A percentile compares a stretch with the other conserved stretches of the same genome.
These are phyloP conservation scores for Eucalyptus sp. DNA, from an alignment of 345 rosid species.

Conservation along the genomic window DNA sequence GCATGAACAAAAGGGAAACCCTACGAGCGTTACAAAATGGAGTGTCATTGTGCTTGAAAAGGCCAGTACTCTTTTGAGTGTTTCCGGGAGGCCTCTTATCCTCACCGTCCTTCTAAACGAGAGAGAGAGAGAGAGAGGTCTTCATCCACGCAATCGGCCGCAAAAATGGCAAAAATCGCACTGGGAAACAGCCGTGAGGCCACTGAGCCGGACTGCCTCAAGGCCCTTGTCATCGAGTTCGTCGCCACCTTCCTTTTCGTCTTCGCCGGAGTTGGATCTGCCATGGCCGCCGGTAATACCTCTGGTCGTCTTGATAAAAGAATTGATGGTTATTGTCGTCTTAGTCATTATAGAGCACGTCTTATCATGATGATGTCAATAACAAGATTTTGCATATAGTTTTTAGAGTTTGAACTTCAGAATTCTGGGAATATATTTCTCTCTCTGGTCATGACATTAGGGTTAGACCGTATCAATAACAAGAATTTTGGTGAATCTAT, in stretches of 20 bases:
- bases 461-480: not conserved
- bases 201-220: conserved; percentile 57
- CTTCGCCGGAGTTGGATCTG: conserved; percentile 74
- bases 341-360: not conserved
- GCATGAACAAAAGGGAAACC: not conserved
- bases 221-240: conserved; percentile 73
- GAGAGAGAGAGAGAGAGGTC: not conserved
- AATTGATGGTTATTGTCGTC: not conserved
- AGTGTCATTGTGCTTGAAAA: not conserved
- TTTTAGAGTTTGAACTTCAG: not conserved
- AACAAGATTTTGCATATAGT: not conserved
- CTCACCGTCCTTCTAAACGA: not conserved
- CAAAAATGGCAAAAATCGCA: conserved; percentile 54
- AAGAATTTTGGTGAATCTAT: not conserved
- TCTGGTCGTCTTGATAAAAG: not conserved
- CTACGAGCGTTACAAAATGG: not conserved
- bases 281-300: conserved; percentile 58
- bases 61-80: not conserved
- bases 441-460: not conserved
- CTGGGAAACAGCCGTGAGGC: conserved; percentile 49
- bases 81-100: not conserved
- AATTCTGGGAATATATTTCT: not conserved
- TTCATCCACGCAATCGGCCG: not conserved
- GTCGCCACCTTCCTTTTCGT: conserved; percentile 79
- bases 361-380: not conserved